Evolutionary conservation across 176 grass and related monocot genomes (phyloP), one percentile per base, ranked within the genome.

Genomic region (Raddia guianensis): DNA sequence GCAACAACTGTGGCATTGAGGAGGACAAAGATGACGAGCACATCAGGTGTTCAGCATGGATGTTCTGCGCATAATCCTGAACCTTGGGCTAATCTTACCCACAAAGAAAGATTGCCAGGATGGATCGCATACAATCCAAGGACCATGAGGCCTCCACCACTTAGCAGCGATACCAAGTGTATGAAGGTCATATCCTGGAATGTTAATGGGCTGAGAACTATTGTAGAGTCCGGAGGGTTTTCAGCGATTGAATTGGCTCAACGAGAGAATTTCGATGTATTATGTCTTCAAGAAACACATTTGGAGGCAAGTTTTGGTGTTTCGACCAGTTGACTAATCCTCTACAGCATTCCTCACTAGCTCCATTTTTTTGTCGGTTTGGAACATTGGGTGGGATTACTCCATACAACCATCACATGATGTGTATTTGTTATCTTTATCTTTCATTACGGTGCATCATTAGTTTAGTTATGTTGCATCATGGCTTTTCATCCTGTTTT

Each of bases 271-370:
- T 97, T 94, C 80, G 95, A 97, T 76, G 85, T 97, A 11, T 59
- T 97, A 19, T 97, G 95, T 43, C 86, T 97, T 72, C 95, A 97
- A 72, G 95, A 97, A 74, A 97, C 95, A 19, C 91, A 97, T 80
- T 82, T 97, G 78, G 60, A 92, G 95, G 95, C 70, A 89, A 77
- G 79, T 87, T 35, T 71, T 79, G 3, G 49, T 75, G 18, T 75
- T 80, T 48, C 71, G 7, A 48, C 57, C 44, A 37, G n/a, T 56
- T 27, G 6, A 63, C 1, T 46, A 6, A 53, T 37, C 8, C 4
- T 66, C 12, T 80, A 16, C 37, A 75, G 45, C 16, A 32, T 33
- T 75, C 6, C 44, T 75, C 6, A 2, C 12, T 70, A 18, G 0
- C 45, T 58, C 10, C 4, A 12, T 70, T 21, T 77, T 78, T 69